Evolutionary conservation across 176 grass and related monocot genomes (phyloP).

Genomic region (Poa annua): DNA sequence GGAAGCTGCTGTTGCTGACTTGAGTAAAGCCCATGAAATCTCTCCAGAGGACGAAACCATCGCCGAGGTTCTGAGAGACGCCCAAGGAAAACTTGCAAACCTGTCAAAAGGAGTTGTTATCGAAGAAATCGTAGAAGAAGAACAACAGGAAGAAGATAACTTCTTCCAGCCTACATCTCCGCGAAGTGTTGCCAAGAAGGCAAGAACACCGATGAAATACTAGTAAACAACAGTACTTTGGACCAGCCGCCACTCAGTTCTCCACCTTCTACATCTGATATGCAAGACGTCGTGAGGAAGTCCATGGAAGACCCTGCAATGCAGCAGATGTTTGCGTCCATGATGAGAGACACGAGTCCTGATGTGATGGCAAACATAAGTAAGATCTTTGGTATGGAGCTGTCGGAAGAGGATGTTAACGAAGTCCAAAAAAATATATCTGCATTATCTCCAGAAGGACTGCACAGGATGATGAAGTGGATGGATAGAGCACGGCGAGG

Average conservation of each 20-base stretch:
- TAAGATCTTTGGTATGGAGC: constrained; percentile 71
- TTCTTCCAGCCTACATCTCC: constrained; percentile 29
- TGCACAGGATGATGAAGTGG: constrained; percentile 91
- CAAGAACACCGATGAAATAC: constrained; percentile 28
- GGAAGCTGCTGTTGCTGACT: constrained; percentile 75
- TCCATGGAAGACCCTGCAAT: constrained; percentile 81
- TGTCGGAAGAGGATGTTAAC: constrained; percentile 75
- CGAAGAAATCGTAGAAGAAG: constrained; percentile 78
- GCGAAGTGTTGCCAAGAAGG: constrained; percentile 10
- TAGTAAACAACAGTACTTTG: constrained; percentile 39
- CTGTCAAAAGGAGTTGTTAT: constrained; percentile 61
- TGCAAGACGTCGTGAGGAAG: constrained; percentile 70
- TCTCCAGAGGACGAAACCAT: constrained; percentile 94
- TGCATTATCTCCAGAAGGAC: constrained; percentile 71
- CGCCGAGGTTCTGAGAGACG: constrained; percentile 66
- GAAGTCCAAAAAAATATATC: constrained; percentile 45
- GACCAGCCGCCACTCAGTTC: constrained; percentile 47
- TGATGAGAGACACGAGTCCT: constrained; percentile 91
- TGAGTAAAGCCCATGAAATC: constrained; percentile 72
- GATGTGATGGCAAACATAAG: constrained; percentile 90
- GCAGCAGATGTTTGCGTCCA: constrained; percentile 80
- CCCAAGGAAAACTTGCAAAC: constrained; percentile 49
- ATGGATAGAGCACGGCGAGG: constrained; percentile 64
- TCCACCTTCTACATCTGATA: constrained; percentile 55
- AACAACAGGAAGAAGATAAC: constrained; percentile 53